Percentiles rank a stretch among this genome's conserved stretches.
Conservation (phyloP, 805 yeast species). For the Ogataea henricii region DNA sequence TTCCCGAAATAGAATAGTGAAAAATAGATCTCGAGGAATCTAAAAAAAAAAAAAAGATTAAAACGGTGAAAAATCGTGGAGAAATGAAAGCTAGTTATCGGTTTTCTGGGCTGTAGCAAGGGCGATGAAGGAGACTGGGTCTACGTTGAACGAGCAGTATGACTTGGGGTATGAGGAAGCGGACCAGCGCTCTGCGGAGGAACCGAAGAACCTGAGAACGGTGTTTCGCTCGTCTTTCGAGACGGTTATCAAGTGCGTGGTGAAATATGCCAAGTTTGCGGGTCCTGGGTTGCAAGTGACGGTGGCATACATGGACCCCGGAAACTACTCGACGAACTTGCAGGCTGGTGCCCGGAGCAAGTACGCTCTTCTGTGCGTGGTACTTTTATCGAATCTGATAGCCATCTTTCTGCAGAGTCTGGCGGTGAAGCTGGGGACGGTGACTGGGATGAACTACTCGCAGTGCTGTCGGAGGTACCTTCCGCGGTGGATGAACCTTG, state of each 20-base stretch:
- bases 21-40: too few species aligned
- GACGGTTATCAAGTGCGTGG: conserved; percentile 3
- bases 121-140: too few species aligned
- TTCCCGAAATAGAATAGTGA: too few species aligned
- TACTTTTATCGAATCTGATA: conserved; percentile 44
- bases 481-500: conserved; percentile 42
- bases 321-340: conserved; percentile 51
- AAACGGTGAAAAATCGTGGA: too few species aligned
- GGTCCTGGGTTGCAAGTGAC: conserved; percentile 53
- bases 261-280: conserved; percentile 39
- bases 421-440: conserved; percentile 49
- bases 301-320: conserved; percentile 57
- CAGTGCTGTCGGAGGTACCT: conserved; percentile 43
- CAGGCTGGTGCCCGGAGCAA: conserved; percentile 49
- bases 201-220: too few species aligned
- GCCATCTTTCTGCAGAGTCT: conserved; percentile 49
- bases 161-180: too few species aligned
- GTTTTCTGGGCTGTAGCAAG: too few species aligned
- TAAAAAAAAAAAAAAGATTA: too few species aligned
- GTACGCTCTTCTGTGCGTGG: conserved; percentile 45
- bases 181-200: too few species aligned
- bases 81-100: too few species aligned
- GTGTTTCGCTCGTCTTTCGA: too few species aligned
- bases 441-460: conserved; percentile 51
- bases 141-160: too few species aligned